Base-by-base conservation (phyloP, 257 asterid genomes). In the Mentha longifolia region DNA sequence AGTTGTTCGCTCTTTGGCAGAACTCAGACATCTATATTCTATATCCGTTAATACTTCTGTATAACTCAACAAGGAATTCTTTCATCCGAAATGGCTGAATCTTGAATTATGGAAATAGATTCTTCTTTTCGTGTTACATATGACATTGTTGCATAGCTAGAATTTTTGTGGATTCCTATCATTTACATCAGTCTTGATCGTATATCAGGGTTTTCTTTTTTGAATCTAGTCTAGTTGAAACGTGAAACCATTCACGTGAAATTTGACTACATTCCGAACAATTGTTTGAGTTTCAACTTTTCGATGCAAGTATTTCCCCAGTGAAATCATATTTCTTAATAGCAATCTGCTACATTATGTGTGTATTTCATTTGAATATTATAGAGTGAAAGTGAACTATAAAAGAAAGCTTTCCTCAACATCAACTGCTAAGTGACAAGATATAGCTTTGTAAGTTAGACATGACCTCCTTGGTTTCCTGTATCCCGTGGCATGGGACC, bases 341-440 rank as follows among this genome's bases (percentile, higher is more conserved):
- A 11, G 15, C 16, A 37, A 49, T 47, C n/a, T 66, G 71, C 61
- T 47, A 22, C 47, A 20, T 20, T 1, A 9, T 49, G 47, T 16
- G 20, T 28, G 25, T 9, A 65, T 9, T 25, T 22, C 45, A 46
- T 11, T 46, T n/a, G 70, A 39, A 33, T 17, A 16, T 35, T 20
- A 55, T 10, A 20, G 19, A 13, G 64, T 60, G 70, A 69, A 19
- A n/a, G 57, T 50, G 28, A 50, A 50, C 57, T 50, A 50, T 16
- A 49, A 49, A 49, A 49, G 22, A 16, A 50, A 8, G 11, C 28
- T 7, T 50, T 50, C 57, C 57, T 50, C 4, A 50, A 50, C 9
- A 5, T 47, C 56, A 50, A 8, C 25, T 16, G 25, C 5, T 7
- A n/a, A 50, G 3, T n/a, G 56, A 50, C 56, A 50, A 16, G 56